phyloP scores from a whole-genome alignment of 75 land plant genomes.

The Isoetes taiwanensis region DNA sequence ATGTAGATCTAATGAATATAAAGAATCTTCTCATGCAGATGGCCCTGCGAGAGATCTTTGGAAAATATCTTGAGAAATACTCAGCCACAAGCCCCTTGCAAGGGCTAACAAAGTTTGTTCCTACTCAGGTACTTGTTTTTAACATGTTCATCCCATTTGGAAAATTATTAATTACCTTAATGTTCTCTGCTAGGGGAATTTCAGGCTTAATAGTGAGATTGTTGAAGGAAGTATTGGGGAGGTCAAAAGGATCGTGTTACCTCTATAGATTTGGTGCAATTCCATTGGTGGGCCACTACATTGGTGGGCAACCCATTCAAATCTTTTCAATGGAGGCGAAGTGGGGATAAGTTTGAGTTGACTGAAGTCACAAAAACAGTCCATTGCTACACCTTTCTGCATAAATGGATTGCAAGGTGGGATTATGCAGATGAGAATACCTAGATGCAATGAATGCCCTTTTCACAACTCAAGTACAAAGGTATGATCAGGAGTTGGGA shows the following conservation, averaged over 20 bases:
- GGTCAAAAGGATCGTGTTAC: conserved; percentile 13
- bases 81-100: conserved; percentile 3
- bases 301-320: not conserved
- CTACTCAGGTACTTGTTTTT: conserved; percentile 21
- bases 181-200: too few species aligned
- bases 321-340: not conserved
- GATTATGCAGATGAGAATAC: conserved; percentile 18
- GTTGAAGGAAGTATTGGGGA: conserved; percentile 13
- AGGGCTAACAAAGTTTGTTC: conserved; percentile 26
- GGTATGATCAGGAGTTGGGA: conserved; percentile 16
- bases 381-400: not conserved
- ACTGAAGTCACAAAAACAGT: too few species aligned
- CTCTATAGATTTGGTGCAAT: conserved; percentile 22
- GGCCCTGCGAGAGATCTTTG: conserved; percentile 23
- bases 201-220: conserved; percentile 10
- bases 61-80: conserved; percentile 18
- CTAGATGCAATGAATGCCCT: conserved; percentile 21
- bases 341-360: too few species aligned
- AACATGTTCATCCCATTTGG: too few species aligned
- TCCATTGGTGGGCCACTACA: conserved; percentile 14
- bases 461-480: conserved; percentile 11
- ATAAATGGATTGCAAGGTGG: too few species aligned
- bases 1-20: too few species aligned
- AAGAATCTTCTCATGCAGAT: too few species aligned
- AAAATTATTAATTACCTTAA: too few species aligned